Evolutionary conservation across 768 basidiomycete genomes (phyloP).

Genomic region (Podaxis sp.): DNA sequence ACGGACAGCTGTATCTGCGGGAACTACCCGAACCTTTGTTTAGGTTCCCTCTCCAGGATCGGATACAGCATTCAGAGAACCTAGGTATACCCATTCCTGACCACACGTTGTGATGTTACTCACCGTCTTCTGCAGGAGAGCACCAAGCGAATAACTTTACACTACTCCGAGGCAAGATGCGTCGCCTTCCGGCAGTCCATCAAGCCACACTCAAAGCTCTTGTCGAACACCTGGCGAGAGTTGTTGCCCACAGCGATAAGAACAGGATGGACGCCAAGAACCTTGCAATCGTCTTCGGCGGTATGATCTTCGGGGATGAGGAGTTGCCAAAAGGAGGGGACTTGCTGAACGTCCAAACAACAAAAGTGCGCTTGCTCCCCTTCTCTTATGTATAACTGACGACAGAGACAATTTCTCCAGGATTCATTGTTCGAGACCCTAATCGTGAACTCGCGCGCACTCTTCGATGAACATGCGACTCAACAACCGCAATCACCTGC

Average conservation of each 20-base stretch:
- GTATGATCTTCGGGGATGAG: constrained; percentile 89
- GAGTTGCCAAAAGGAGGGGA: constrained; percentile 78
- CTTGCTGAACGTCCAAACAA: constrained; percentile 66
- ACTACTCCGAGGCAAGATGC: constrained; percentile 82
- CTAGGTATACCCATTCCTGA: constrained; percentile 44
- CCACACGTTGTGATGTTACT: not conserved
- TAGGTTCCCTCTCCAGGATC: constrained; percentile 72
- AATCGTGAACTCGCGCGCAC: constrained; percentile 59
- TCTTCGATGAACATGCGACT: constrained; percentile 58
- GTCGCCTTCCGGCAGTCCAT: constrained; percentile 78
- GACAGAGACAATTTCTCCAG: constrained; percentile 14
- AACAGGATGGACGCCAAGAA: constrained; percentile 97
- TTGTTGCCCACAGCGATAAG: constrained; percentile 58
- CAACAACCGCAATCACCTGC: constrained; percentile 41
- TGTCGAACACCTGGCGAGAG: constrained; percentile 77
- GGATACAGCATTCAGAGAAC: constrained; percentile 76
- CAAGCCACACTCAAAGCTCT: constrained; percentile 79
- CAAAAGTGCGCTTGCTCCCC: constrained; percentile 49
- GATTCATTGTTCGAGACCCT: constrained; percentile 79
- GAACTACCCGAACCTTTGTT: constrained; percentile 91
- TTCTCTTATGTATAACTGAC: not conserved
- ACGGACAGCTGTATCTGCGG: constrained; percentile 65
- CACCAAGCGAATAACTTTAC: constrained; percentile 69
- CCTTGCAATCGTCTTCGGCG: constrained; percentile 84
- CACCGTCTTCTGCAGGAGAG: constrained; percentile 42